Conservation (phyloP, 352 stramenopile species). For the Pythium pectinolyticum region DNA sequence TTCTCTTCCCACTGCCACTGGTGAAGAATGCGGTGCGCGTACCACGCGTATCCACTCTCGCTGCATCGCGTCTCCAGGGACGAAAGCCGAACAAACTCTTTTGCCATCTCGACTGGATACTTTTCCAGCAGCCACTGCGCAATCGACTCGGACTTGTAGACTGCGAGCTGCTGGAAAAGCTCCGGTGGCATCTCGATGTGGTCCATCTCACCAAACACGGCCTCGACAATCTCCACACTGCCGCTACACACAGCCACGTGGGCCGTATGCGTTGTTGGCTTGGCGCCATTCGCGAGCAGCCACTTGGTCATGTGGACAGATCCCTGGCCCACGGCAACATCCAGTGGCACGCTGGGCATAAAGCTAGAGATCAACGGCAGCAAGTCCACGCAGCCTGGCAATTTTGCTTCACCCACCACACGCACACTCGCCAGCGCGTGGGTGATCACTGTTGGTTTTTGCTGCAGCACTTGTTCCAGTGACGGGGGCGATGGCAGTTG, state of each 20-base stretch:
- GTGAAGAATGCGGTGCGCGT: neutral
- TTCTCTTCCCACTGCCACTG: conserved; percentile 3
- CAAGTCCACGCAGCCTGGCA: neutral
- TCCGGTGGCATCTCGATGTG: neutral
- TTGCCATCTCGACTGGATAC: neutral
- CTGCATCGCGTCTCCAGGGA: neutral
- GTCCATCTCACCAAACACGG: neutral
- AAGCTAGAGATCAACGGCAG: neutral
- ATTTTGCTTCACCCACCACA: neutral
- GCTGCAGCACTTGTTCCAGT: neutral
- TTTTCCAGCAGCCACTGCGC: neutral
- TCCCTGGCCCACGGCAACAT: neutral
- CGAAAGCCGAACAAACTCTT: neutral
- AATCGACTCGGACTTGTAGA: neutral
- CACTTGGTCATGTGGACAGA: neutral
- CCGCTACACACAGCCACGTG: neutral
- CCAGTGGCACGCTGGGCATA: neutral
- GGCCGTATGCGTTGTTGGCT: neutral
- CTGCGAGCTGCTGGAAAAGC: neutral
- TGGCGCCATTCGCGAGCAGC: neutral
- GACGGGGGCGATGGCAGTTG: neutral
- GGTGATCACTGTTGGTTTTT: neutral
- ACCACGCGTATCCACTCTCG: neutral
- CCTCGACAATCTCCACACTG: neutral
- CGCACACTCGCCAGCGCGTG: neutral